Base-by-base conservation (phyloP, 2,329 filamentous ascomycete species). In the Fusarium sp. region DNA sequence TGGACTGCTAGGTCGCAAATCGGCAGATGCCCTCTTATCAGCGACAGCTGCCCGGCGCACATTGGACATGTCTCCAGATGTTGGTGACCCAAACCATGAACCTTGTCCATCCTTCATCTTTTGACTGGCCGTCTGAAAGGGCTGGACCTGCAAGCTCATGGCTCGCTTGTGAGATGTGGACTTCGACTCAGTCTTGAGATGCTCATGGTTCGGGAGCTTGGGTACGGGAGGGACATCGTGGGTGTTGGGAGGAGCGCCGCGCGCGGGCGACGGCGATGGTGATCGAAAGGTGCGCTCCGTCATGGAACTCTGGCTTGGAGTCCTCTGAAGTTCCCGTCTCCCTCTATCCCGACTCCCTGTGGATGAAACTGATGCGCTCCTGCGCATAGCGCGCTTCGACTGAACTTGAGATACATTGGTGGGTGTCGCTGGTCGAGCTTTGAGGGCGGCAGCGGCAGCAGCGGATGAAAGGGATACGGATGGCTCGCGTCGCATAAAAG, bases 271-370 rank as follows among this genome's bases (percentile, higher is more conserved):
- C 5, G 92, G 91, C 14, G 92, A 97, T 5, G 92, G 91, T 18
- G 93, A 93, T 76, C 95, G 91, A 82, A 98, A 98, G 1, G 95
- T 95, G 67, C 96, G 91, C 81, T 96, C 94, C 33, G 91, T 92
- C 95, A 98, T 97, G 59, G 95, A 98, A 24, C 91, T 89, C 31
- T 89, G 89, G 83, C 95, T 97, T 65, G 87, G 89, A 41, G 89
- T 87, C 78, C 94, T 88, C 71, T 92, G 88, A 70, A 95, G 84
- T 62, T 85, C 85, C 74, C 83, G 76, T 75, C 84, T 82, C 68
- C 84, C 80, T 54, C 83, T 77, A 43, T 84, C 83, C 58, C 83
- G 84, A 73, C 88, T 90, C 39, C 86, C 87, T 57, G 90, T 86
- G 6, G 94, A 96, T 2, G 94, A 94, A 48, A 89, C 84, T 1